These are phyloP conservation scores for Claviceps spartinae DNA, from an alignment of 2,329 filamentous ascomycete genomes.

Conservation along the genomic window DNA sequence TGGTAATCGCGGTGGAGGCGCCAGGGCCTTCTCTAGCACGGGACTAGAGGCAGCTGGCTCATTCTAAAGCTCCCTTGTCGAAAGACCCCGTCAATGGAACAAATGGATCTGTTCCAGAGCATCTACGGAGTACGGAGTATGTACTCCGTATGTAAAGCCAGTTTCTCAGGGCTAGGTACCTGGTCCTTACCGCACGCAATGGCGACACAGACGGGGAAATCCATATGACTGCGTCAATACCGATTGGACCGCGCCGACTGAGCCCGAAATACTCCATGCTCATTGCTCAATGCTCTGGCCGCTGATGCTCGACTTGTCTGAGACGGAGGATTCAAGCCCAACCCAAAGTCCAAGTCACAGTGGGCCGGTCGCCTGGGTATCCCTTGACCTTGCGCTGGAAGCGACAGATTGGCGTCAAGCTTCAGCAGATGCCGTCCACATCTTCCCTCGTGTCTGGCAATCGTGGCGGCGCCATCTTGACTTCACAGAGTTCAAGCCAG, in stretches of 20 bases:
- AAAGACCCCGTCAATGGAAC: background rate
- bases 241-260: background rate
- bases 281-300: background rate
- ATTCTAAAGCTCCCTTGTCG: background rate
- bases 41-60: background rate
- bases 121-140: too few relatives aligned
- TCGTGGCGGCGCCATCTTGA: background rate
- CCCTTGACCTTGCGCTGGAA: background rate
- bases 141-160: too few relatives aligned
- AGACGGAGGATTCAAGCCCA: background rate
- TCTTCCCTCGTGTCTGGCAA: background rate
- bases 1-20: background rate
- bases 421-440: background rate
- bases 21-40: background rate
- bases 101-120: background rate
- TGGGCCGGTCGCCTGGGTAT: background rate
- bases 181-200: background rate
- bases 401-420: background rate
- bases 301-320: background rate
- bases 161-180: background rate
- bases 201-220: background rate
- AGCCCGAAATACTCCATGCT: background rate
- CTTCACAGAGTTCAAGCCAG: too few relatives aligned
- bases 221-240: background rate
- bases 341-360: background rate